These are phyloP conservation scores for Ceratobasidium sp. DNA, from an alignment of 1,284 basidiomycete genomes.

Conservation along the genomic window DNA sequence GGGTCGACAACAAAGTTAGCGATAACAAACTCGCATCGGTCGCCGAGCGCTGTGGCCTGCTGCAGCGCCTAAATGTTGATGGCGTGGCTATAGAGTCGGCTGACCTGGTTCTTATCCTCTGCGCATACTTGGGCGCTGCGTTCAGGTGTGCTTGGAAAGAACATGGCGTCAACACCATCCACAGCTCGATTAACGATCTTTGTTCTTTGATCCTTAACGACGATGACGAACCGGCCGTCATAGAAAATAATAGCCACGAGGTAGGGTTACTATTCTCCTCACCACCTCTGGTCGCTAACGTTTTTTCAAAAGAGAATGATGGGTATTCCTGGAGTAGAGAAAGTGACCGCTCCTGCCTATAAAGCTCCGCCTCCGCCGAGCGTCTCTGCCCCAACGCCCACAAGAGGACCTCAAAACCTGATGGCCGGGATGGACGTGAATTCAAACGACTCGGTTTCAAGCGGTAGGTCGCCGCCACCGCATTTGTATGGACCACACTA, in stretches of 20 bases:
- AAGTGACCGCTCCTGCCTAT: background rate
- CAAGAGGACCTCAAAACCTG: background rate
- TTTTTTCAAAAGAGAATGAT: conserved; percentile 14
- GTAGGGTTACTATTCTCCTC: background rate
- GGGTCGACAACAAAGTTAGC: conserved; percentile 2
- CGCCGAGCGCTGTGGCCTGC: conserved; percentile 7
- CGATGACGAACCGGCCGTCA: background rate
- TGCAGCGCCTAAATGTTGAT: conserved; percentile 45
- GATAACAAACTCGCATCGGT: conserved; percentile 21
- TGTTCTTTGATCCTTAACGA: conserved; percentile 29
- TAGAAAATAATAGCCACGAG: conserved; percentile 36
- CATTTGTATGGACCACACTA: conserved; percentile 36
- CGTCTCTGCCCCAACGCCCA: background rate
- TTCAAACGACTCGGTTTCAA: conserved; percentile 29
- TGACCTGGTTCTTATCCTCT: conserved; percentile 22
- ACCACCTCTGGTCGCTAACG: background rate
- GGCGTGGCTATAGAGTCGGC: conserved; percentile 18
- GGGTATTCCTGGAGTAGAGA: background rate
- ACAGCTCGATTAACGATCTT: conserved; percentile 39
- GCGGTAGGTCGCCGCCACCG: conserved; percentile 46
- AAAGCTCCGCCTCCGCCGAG: conserved; percentile 18
- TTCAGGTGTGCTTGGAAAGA: conserved; percentile 22
- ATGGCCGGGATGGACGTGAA: background rate
- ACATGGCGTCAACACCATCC: conserved; percentile 1
- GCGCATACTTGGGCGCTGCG: conserved; percentile 36